Evolutionary conservation across 2,329 filamentous ascomycete species (phyloP).

Genomic region (Alternaria sp.): DNA sequence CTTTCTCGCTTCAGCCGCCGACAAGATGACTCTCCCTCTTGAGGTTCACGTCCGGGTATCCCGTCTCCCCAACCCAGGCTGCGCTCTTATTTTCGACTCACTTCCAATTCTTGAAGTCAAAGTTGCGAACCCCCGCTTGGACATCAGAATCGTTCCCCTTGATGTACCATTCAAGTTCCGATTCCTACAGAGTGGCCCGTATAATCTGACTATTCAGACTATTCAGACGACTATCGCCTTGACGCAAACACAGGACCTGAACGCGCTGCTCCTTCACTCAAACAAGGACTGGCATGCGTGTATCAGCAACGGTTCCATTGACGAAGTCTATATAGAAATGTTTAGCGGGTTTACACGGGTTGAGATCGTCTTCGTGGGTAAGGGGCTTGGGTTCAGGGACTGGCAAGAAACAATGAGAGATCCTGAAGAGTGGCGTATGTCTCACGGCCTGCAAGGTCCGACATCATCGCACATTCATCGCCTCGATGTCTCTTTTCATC

Average conservation of each 20-base stretch:
- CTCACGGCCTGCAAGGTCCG: background rate
- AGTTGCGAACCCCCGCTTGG: background rate
- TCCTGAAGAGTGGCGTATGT: background rate
- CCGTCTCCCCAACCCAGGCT: background rate
- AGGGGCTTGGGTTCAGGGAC: no score
- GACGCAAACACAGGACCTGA: background rate
- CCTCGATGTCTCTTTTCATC: background rate
- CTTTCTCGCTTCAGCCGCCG: background rate
- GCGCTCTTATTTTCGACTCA: background rate
- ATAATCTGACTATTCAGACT: no score
- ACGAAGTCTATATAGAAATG: background rate
- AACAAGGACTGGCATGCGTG: background rate
- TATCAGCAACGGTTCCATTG: background rate
- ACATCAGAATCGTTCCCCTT: background rate
- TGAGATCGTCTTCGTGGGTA: background rate
- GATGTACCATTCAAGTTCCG: no score
- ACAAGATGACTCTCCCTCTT: background rate
- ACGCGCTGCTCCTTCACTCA: background rate
- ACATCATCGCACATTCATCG: background rate
- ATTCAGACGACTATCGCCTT: background rate
- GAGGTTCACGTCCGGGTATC: background rate
- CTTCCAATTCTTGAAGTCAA: background rate
- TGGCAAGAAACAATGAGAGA: background rate
- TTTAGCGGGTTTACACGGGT: background rate
- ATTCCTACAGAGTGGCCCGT: no score